These are phyloP conservation scores for Biscutella laevigata DNA, from an alignment of 441 rosid genomes.

Conservation along the genomic window DNA sequence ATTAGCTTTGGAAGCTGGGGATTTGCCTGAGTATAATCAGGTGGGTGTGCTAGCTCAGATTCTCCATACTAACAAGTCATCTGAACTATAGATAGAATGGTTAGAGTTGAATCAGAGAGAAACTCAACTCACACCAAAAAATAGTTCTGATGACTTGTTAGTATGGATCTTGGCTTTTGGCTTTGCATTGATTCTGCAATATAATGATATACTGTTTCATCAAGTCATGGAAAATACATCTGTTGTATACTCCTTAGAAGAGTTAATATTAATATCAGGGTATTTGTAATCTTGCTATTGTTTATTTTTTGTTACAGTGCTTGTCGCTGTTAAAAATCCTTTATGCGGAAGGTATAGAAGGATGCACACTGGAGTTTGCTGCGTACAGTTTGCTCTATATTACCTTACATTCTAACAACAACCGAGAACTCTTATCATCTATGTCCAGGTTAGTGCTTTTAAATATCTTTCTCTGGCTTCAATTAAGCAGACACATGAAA, in stretches of 20 bases:
- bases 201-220: background rate
- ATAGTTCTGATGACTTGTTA: background rate
- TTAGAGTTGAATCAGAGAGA: background rate
- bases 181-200: slow-evolving; percentile 5
- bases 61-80: too few relatives aligned
- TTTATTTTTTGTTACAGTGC: slow-evolving; percentile 55
- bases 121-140: background rate
- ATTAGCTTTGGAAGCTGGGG: slow-evolving; percentile 82
- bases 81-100: background rate
- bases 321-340: slow-evolving; percentile 86
- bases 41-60: slow-evolving; percentile 43
- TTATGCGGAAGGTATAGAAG: slow-evolving; percentile 88
- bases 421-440: slow-evolving; percentile 72
- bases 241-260: slow-evolving; percentile 1
- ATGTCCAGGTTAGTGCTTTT: slow-evolving; percentile 70
- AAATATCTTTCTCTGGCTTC: background rate
- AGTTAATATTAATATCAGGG: background rate
- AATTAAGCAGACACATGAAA: background rate
- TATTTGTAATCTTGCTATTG: slow-evolving; percentile 11
- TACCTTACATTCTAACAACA: slow-evolving; percentile 79
- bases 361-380: slow-evolving; percentile 84
- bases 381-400: slow-evolving; percentile 88
- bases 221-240: slow-evolving; percentile 12
- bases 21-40: slow-evolving; percentile 94
- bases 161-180: background rate